Base-by-base conservation (phyloP, 768 basidiomycete genomes). In the Cystobasidium ongulense region DNA sequence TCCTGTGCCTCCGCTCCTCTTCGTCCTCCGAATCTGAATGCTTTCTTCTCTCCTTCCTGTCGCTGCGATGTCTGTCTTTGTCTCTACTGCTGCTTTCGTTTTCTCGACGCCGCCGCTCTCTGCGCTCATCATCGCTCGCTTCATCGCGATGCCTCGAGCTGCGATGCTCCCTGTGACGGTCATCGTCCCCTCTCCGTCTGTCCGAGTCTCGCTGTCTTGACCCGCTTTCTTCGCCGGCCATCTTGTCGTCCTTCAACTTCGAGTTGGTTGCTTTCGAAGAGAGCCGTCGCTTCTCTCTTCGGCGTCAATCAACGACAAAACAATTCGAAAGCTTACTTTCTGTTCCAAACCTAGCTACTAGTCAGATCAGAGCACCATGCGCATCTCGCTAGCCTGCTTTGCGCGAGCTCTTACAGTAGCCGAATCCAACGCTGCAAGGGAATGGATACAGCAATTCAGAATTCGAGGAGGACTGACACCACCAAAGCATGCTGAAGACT, bases 41-140 rank as follows among this genome's bases (percentile, higher is more conserved):
- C 50, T 29, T 31, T 11, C 54, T 61, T 35, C 53, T 11, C 25
- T 59, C 57, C 21, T 27, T 54, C 31, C 54, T 71, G 53, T 67
- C 79, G 53, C 82, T 29, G 25, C 25, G 8, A 31, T 27, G 57
- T 59, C 33, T 35, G n/a, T 78, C 78, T 64, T 79, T 77, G 18
- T 65, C 52, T 72, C 76, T 23, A 29, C 57, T 33, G 67, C 73
- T 72, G 11, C 70, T 18, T 25, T 73, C 61, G n/a, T 63, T 59
- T 38, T 74, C 72, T 10, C 76, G 66, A 17, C 66, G 66, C 7
- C 46, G 46, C 46, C 75, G 31, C 41, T 74, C 73, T n/a, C 75
- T 62, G 25, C 75, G 64, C 29, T 76, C 65, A 21, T 71, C 29
- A 39, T 74, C 70, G 29, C 75, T 68, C 38, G 74, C 76, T 23